phyloP scores from a whole-genome alignment of 257 asterid genomes.

The Penstemon davidsonii region DNA sequence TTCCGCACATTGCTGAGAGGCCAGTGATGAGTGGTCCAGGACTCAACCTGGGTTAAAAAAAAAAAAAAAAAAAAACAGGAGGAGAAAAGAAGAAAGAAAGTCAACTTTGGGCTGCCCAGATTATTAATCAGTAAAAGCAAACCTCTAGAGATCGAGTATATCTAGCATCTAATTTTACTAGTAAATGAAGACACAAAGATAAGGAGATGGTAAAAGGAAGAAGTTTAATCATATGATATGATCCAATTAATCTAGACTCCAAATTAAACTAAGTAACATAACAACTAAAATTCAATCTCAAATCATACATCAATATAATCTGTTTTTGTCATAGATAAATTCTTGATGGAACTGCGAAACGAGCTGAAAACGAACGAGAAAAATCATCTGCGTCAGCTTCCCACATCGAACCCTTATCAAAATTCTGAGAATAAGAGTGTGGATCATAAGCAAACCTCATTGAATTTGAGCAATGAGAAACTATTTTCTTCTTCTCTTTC shows the following conservation, averaged over 20 bases:
- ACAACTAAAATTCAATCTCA: not conserved
- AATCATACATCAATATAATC: constrained; percentile 26
- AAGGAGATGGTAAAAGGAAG: not conserved
- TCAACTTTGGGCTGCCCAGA: not conserved
- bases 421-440: constrained; percentile 58
- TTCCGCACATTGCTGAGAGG: too few relatives aligned
- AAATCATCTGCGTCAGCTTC: constrained; percentile 46
- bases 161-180: constrained; percentile 17
- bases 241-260: not conserved
- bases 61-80: not conserved
- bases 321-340: constrained; percentile 38
- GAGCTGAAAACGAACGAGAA: constrained; percentile 68
- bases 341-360: constrained; percentile 70
- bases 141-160: not conserved
- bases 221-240: not conserved
- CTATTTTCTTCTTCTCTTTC: constrained; percentile 51
- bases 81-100: not conserved
- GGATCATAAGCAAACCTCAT: constrained; percentile 63
- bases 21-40: too few relatives aligned
- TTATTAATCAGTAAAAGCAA: constrained; percentile 1
- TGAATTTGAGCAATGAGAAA: constrained; percentile 29
- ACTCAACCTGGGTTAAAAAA: too few relatives aligned
- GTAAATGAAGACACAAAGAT: not conserved
- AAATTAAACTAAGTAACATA: not conserved
- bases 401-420: constrained; percentile 51